Conservation (phyloP, 345 rosid genomes). For the Chamaenerion angustifolium region DNA sequence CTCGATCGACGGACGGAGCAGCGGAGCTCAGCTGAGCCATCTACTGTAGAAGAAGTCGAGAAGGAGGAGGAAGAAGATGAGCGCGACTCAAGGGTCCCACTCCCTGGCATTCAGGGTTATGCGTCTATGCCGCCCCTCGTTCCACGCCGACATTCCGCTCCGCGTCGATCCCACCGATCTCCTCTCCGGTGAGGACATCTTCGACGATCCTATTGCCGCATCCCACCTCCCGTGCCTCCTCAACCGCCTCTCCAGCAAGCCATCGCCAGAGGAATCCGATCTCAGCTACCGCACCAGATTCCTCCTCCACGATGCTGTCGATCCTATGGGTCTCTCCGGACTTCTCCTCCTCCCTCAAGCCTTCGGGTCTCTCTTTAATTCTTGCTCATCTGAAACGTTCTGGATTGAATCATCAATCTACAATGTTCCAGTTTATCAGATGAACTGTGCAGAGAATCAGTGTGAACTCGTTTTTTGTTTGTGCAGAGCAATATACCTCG, state of each 20-base stretch:
- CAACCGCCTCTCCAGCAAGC: conserved; percentile 12
- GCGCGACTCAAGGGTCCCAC: conserved; percentile 56
- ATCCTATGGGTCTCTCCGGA: conserved; percentile 82
- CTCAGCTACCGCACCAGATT: conserved; percentile 56
- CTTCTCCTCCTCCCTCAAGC: conserved; percentile 97
- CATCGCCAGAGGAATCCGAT: conserved; percentile 38
- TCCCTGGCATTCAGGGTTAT: conserved; percentile 93
- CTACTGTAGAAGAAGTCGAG: neutral
- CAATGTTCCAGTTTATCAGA: neutral
- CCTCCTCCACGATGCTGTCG: conserved; percentile 53
- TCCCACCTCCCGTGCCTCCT: conserved; percentile 39
- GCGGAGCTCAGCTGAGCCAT: neutral
- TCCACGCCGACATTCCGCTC: conserved; percentile 78
- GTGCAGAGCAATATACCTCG: conserved; percentile 77
- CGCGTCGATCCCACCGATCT: conserved; percentile 77
- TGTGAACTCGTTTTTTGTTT: neutral
- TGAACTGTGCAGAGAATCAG: neutral
- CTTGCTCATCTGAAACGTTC: neutral
- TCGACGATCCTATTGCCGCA: conserved; percentile 70
- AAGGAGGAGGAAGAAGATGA: conserved; percentile 20
- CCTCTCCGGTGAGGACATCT: conserved; percentile 80
- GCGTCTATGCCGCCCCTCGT: conserved; percentile 86
- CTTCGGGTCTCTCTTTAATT: conserved; percentile 40
- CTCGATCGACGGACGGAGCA: neutral
- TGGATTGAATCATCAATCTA: too few species aligned